Evolutionary conservation across 2,329 filamentous ascomycete genomes (phyloP), one percentile per base, ranked within the genome.

Genomic region (Aurifilum marmelostoma): DNA sequence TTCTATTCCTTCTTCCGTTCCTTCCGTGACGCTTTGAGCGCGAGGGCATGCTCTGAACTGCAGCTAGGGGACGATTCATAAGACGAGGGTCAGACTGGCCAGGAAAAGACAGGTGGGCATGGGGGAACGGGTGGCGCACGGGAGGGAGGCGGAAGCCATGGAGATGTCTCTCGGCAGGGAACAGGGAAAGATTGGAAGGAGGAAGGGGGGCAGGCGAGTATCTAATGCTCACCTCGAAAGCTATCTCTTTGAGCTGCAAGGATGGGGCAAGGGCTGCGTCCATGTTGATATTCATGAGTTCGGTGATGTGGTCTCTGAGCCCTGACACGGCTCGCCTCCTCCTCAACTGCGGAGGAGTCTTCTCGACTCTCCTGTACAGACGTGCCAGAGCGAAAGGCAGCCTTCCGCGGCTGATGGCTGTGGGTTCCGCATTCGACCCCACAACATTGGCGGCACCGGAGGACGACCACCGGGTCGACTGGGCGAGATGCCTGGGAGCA

Each of bases 321-420:
- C 60, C 24, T 59, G 60, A 43, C 11, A 52, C 14, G 9, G 60
- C 29, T 12, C 27, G 50, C 41, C 63, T 69, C 41, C 50, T 67
- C 29, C 24, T 64, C 39, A 69, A 21, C 34, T 67, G 63, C 3
- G 39, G 65, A 24, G 41, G 65, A 3, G 37, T 56, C 24, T 27
- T 47, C 4, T 39, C 54, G 24, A 43, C 18, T 43, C 41, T 39
- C n/a, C 32, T 43, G 21, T 61, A 64, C 8, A 67, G 29, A 14
- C 60, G 65, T 39, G 60, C 68, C 21, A 67, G 16, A 18, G 62
- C 65, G 3, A 61, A 63, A 7, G 68, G 65, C 12, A 69, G 14
- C 37, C 32, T 67, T 12, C 37, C 66, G 12, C 39, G 37, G 27
- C 32, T 59, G 11, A 54, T 41, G 24, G 60, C 47, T 12, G 47